Percentiles rank a stretch among this genome's conserved stretches.
Conservation (phyloP, 495 filamentous ascomycete species). For the Talaromyces ruber region DNA sequence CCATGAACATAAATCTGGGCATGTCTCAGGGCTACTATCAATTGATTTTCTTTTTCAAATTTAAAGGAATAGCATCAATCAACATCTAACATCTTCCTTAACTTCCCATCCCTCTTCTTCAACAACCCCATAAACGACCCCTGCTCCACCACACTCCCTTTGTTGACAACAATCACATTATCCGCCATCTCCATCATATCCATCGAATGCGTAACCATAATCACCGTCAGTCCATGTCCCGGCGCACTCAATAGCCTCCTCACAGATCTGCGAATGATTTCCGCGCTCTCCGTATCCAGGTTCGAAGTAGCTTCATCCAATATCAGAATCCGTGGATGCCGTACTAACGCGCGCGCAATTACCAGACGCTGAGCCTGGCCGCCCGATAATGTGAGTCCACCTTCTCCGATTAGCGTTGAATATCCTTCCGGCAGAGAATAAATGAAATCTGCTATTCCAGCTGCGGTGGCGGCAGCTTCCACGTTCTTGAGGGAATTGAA, state of each 20-base stretch:
- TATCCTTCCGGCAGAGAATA: conserved; percentile 64
- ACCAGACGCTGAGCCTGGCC: conserved; percentile 79
- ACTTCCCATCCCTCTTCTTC: conserved; percentile 23
- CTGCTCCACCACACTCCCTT: conserved; percentile 56
- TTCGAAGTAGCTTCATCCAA: conserved; percentile 84
- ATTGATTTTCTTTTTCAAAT: not conserved
- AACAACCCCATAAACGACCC: conserved; percentile 52
- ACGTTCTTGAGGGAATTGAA: conserved; percentile 32
- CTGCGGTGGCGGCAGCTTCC: conserved; percentile 52
- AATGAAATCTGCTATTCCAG: conserved; percentile 77
- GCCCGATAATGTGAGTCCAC: conserved; percentile 65
- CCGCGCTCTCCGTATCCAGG: conserved; percentile 65
- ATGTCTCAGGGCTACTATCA: not conserved
- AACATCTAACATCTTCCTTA: conserved; percentile 26
- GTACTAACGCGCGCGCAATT: conserved; percentile 71
- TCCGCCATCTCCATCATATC: conserved; percentile 81
- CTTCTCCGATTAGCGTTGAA: conserved; percentile 66
- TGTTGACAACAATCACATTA: conserved; percentile 59
- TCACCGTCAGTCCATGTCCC: conserved; percentile 31
- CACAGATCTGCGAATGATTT: conserved; percentile 57
- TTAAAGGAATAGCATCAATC: not conserved
- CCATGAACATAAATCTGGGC: not conserved
- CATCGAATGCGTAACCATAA: conserved; percentile 69
- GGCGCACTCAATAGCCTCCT: conserved; percentile 34
- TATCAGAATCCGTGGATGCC: conserved; percentile 62